These are phyloP conservation scores for Sugiyamaella marilandica DNA, from an alignment of 805 yeast species.

Conservation along the genomic window DNA sequence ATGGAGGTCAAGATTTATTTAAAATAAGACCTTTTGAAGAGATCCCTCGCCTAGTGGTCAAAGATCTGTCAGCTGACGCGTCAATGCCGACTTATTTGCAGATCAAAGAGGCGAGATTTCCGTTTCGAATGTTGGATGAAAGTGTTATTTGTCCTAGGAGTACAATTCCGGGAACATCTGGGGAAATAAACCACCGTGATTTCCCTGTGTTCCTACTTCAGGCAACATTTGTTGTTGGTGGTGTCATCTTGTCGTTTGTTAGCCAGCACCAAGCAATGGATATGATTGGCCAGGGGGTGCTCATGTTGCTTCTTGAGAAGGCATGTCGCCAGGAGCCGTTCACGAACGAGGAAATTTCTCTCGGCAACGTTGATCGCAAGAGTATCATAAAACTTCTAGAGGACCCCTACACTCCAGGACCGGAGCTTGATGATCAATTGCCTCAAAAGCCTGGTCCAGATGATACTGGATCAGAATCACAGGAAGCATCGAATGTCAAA, in stretches of 20 bases:
- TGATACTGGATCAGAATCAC: not conserved
- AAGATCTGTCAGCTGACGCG: conserved; percentile 2
- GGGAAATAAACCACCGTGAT: not conserved
- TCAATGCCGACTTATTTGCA: conserved; percentile 1
- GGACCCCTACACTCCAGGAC: not conserved
- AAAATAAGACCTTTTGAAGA: conserved; percentile 2
- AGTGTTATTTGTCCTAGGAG: conserved; percentile 4
- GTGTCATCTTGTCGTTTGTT: conserved; percentile 9
- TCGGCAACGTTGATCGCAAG: conserved; percentile 4
- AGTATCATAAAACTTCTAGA: not conserved
- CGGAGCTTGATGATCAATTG: conserved; percentile 4
- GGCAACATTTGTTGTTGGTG: conserved; percentile 8
- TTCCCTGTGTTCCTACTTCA: conserved; percentile 9
- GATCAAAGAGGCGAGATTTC: conserved; percentile 7
- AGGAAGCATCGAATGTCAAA: not conserved
- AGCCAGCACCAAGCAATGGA: conserved; percentile 13
- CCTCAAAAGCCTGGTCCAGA: not conserved
- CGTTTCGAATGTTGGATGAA: conserved; percentile 11
- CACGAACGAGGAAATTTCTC: conserved; percentile 2
- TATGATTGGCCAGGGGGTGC: conserved; percentile 9
- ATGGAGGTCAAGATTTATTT: conserved; percentile 1
- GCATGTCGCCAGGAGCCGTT: conserved; percentile 10
- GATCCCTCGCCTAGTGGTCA: conserved; percentile 8
- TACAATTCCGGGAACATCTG: conserved; percentile 5
- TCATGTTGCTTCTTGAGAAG: conserved; percentile 8